Percentiles rank a stretch among this genome's conserved stretches.
Evolutionary conservation across 495 filamentous ascomycete genomes (phyloP).

Genomic region (Lindgomyces ingoldianus): DNA sequence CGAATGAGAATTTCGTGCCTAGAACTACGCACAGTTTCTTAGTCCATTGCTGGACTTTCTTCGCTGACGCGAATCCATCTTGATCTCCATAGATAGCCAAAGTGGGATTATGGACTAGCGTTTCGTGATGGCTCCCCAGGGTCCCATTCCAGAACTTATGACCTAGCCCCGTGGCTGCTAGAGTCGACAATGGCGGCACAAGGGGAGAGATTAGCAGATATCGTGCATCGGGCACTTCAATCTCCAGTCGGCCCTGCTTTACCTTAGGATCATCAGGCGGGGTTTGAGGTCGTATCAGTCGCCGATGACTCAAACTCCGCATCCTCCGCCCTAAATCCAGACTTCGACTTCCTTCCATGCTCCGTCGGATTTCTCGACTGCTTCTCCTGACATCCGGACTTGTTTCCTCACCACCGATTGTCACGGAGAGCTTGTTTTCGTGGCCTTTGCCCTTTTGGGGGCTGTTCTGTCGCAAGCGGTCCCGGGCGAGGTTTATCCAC

Average conservation of each 20-base stretch:
- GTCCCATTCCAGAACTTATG: slow-evolving; percentile 21
- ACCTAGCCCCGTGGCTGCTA: slow-evolving; percentile 36
- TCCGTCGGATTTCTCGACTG: slow-evolving; percentile 39
- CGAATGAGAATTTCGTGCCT: slow-evolving; percentile 51
- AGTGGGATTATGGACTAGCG: slow-evolving; percentile 54
- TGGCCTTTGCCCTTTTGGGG: slow-evolving; percentile 16
- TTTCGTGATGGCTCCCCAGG: slow-evolving; percentile 13
- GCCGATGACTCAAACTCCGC: slow-evolving; percentile 19
- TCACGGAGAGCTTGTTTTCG: slow-evolving; percentile 21
- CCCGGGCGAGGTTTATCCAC: slow-evolving; percentile 31
- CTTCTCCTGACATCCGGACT: slow-evolving; percentile 30
- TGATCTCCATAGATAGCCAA: slow-evolving; percentile 77
- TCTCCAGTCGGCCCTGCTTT: background rate
- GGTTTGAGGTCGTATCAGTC: background rate
- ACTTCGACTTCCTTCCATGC: slow-evolving; percentile 36
- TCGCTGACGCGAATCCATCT: slow-evolving; percentile 73
- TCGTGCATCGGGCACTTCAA: slow-evolving; percentile 38
- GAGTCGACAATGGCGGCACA: slow-evolving; percentile 55
- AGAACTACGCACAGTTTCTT: slow-evolving; percentile 51
- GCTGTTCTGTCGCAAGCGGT: slow-evolving; percentile 24
- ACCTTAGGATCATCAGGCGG: background rate
- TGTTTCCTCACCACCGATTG: slow-evolving; percentile 46
- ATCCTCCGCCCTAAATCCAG: slow-evolving; percentile 36
- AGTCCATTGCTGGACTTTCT: slow-evolving; percentile 71
- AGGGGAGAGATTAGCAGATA: slow-evolving; percentile 85